Conservation (phyloP, 2,329 filamentous ascomycete species). For the Venturia asperata region DNA sequence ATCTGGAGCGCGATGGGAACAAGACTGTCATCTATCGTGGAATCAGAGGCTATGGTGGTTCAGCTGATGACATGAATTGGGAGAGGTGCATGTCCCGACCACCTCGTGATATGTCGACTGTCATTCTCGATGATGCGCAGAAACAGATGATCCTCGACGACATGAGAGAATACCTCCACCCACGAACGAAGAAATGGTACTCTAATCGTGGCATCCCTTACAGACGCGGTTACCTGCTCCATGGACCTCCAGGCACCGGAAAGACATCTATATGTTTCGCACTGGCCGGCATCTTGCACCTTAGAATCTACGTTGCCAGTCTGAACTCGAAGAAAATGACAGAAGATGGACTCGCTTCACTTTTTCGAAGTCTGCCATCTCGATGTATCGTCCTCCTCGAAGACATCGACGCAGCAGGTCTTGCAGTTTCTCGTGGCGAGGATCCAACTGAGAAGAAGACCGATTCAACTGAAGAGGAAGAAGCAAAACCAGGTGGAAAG, state of each 20-base stretch:
- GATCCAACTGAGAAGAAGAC: slow-evolving; percentile 6
- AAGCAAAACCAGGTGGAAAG: slow-evolving; percentile 9
- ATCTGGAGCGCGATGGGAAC: slow-evolving; percentile 15
- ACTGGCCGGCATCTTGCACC: slow-evolving; percentile 41
- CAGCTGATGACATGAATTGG: slow-evolving; percentile 13
- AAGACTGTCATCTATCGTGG: slow-evolving; percentile 16
- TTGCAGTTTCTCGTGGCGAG: slow-evolving; percentile 7
- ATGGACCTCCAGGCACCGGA: slow-evolving; percentile 74
- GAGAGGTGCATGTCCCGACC: slow-evolving; percentile 11
- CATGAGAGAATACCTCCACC: slow-evolving; percentile 45
- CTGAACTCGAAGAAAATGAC: slow-evolving; percentile 36
- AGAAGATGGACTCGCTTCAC: slow-evolving; percentile 58
- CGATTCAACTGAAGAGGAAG: not conserved
- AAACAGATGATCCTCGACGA: slow-evolving; percentile 18
- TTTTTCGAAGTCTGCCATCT: slow-evolving; percentile 61
- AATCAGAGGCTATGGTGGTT: slow-evolving; percentile 9
- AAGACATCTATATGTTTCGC: slow-evolving; percentile 56
- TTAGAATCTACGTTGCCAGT: slow-evolving; percentile 37
- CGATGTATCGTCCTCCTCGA: slow-evolving; percentile 69
- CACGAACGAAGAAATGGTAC: slow-evolving; percentile 68
- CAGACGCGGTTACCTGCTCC: slow-evolving; percentile 70
- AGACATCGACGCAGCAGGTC: slow-evolving; percentile 52
- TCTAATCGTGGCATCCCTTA: slow-evolving; percentile 78
- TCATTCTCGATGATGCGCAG: slow-evolving; percentile 14
- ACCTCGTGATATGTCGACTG: slow-evolving; percentile 7